Base-by-base conservation (phyloP, 371 early-diverging fungal species). In the Apophysomyces trapeziformis region DNA sequence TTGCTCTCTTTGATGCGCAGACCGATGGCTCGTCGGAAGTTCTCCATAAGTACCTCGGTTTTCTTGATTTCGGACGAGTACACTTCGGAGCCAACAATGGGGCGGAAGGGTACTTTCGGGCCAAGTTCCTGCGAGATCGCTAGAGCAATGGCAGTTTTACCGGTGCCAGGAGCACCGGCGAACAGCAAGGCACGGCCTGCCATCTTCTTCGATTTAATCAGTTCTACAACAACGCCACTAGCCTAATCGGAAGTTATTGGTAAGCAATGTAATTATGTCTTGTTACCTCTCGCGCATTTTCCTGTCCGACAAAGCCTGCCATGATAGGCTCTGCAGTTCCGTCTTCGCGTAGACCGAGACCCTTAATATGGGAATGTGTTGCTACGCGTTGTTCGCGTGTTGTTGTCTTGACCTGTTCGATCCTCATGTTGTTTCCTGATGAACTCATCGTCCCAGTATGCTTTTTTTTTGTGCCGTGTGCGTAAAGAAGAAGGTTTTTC, bases 31-130 rank as follows among this genome's bases (percentile, higher is more conserved):
- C 98, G 85, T 61, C 99, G 88, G 76, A 99, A 97, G 85, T 96
- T 98, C 71, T 99, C 99, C 96, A 96, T 98, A 58, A 99, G 83
- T 12, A 96, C 95, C 75, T 99, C 99, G 6, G 99, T 97, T 85
- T 99, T 99, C 77, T 98, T 99, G 66, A 99, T 93, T 78, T 98
- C 97, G 57, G 94, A 88, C 38, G 97, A 97, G 74, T 94, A 97
- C 13, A 99, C 98, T 82, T 99, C 99, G 72, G 94, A 93, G 26
- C 97, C 99, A 11, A 96, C 96, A 92, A 99, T 97, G 32, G 96
- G 96, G 67, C 97, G 96, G 82, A 98, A 98, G n/a, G 98, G 99
- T 3, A 98, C 96, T 71, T 96, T 95, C 65, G 94, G 89, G 0
- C 99, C 99, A 35, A 99, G 88, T 73, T 97, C 98, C 74, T 98